These are phyloP conservation scores for Kwoniella bestiolae DNA, from an alignment of 768 basidiomycete species.

Conservation along the genomic window DNA sequence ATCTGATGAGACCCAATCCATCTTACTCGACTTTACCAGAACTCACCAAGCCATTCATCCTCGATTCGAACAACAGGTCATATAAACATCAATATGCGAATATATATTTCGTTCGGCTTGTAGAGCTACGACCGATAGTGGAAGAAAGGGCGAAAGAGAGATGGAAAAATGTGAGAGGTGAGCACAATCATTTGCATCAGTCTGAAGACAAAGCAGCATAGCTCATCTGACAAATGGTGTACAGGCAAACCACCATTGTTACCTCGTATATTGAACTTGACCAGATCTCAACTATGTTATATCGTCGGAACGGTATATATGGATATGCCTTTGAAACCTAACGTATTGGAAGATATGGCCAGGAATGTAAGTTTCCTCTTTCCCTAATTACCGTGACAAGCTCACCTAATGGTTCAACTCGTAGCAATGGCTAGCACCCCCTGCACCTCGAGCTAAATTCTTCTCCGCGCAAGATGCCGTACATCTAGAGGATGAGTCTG, in stretches of 20 bases:
- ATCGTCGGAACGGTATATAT: slow-evolving; percentile 95
- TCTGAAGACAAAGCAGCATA: too few relatives aligned
- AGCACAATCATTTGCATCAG: too few relatives aligned
- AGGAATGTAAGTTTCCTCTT: slow-evolving; percentile 71
- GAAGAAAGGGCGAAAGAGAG: slow-evolving; percentile 62
- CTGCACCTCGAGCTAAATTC: slow-evolving; percentile 74
- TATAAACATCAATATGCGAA: slow-evolving; percentile 75
- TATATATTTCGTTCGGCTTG: slow-evolving; percentile 70
- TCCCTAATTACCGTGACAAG: not conserved
- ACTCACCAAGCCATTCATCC: slow-evolving; percentile 51
- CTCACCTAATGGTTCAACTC: slow-evolving; percentile 13
- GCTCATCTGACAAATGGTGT: not conserved
- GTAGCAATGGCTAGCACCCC: slow-evolving; percentile 87
- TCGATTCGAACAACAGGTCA: slow-evolving; percentile 55
- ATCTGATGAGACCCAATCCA: slow-evolving; percentile 29
- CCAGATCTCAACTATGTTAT: slow-evolving; percentile 82
- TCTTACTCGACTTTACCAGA: slow-evolving; percentile 44
- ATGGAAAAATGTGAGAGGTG: slow-evolving; percentile 63
- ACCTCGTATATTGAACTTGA: slow-evolving; percentile 64
- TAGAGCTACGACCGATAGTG: slow-evolving; percentile 62
- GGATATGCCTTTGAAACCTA: slow-evolving; percentile 98
- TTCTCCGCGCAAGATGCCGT: slow-evolving; percentile 75
- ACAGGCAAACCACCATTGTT: slow-evolving; percentile 32
- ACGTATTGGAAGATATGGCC: slow-evolving; percentile 92
- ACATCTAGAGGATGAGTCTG: slow-evolving; percentile 95